Percentiles rank a stretch among this genome's conserved stretches.
Evolutionary conservation across 23 red algal genomes (phyloP).

Genomic region (Gracilaria vermiculophylla): DNA sequence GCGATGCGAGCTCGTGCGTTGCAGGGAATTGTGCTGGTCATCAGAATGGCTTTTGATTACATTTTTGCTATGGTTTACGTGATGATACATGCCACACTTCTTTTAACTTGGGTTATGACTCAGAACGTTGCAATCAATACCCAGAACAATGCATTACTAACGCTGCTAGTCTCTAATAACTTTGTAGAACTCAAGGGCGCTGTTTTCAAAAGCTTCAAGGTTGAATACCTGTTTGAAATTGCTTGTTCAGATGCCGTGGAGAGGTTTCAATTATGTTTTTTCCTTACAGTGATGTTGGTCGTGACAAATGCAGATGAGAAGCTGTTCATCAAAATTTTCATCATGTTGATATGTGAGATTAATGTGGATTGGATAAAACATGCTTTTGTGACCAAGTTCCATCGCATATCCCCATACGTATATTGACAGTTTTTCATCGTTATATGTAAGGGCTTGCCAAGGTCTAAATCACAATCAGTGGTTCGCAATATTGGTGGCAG

Average conservation of each 20-base stretch:
- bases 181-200: constrained; percentile 97
- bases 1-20: constrained; percentile 24
- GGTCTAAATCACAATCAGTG: constrained; percentile 29
- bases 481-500: constrained; percentile 75
- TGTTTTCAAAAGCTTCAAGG: constrained; percentile 82
- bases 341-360: constrained; percentile 72
- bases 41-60: constrained; percentile 70
- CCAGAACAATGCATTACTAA: constrained; percentile 83
- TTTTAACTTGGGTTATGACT: constrained; percentile 79
- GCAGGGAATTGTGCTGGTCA: constrained; percentile 61
- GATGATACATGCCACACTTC: constrained; percentile 67
- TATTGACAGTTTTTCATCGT: constrained; percentile 84
- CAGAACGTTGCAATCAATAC: constrained; percentile 95
- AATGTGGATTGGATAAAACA: constrained; percentile 96
- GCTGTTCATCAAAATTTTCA: constrained; percentile 51
- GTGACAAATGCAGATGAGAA: constrained; percentile 68
- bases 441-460: constrained; percentile 61
- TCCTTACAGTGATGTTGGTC: constrained; percentile 72
- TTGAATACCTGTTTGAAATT: constrained; percentile 86
- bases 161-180: constrained; percentile 88
- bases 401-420: constrained; percentile 72
- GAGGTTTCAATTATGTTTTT: constrained; percentile 81
- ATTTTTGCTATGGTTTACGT: constrained; percentile 75
- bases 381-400: constrained; percentile 91
- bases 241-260: constrained; percentile 88